Conservation (phyloP, 2,329 filamentous ascomycete species). For the Tolypocladium pustulatum region DNA sequence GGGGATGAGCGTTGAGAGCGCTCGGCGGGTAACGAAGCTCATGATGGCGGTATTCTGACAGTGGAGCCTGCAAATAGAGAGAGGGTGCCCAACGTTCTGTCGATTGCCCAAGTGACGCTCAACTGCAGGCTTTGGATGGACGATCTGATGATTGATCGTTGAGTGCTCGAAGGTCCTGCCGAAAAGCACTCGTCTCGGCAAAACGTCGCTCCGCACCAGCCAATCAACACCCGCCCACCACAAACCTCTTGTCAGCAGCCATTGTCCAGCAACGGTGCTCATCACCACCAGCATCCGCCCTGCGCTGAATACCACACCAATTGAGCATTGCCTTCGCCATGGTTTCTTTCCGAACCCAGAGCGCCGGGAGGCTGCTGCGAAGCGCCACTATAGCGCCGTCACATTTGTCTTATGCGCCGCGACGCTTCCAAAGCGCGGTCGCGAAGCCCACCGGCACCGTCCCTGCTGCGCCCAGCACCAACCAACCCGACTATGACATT, state of each 20-base stretch:
- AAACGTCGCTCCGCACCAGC: slow-evolving; percentile 29
- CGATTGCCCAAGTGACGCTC: slow-evolving; percentile 20
- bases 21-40: slow-evolving; percentile 86
- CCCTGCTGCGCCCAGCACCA: slow-evolving; percentile 30
- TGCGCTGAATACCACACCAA: slow-evolving; percentile 18
- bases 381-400: slow-evolving; percentile 27
- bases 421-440: slow-evolving; percentile 44
- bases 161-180: slow-evolving; percentile 15
- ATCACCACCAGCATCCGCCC: slow-evolving; percentile 11
- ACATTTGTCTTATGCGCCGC: slow-evolving; percentile 30
- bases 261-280: slow-evolving; percentile 3
- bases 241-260: slow-evolving; percentile 7
- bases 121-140: slow-evolving; percentile 21
- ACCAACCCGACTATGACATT: slow-evolving; percentile 73
- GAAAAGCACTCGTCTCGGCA: slow-evolving; percentile 41
- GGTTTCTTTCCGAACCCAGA: slow-evolving; percentile 54
- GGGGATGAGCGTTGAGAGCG: slow-evolving; percentile 95
- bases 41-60: slow-evolving; percentile 48
- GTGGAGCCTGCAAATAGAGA: slow-evolving; percentile 11
- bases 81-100: slow-evolving; percentile 17
- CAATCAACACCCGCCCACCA: slow-evolving; percentile 27
- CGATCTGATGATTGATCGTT: slow-evolving; percentile 14
- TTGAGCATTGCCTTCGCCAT: slow-evolving; percentile 33
- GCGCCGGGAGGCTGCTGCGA: slow-evolving; percentile 41
- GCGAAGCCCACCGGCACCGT: slow-evolving; percentile 29